These are phyloP conservation scores for Pleurostoma richardsiae DNA, from an alignment of 2,329 filamentous ascomycete genomes.

Conservation along the genomic window DNA sequence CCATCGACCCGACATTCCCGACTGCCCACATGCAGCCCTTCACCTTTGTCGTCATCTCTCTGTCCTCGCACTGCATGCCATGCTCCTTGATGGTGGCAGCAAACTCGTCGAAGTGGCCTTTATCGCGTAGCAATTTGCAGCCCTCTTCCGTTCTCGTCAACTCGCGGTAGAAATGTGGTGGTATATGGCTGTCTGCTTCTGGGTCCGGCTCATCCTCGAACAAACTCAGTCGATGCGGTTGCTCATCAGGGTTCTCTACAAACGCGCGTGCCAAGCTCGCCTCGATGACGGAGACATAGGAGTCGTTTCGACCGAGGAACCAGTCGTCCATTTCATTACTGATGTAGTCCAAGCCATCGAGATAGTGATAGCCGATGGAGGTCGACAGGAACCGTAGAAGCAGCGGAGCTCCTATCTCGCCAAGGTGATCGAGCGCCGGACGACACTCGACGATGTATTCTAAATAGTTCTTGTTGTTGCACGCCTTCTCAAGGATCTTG, in stretches of 20 bases:
- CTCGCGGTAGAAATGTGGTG: slow-evolving; percentile 97
- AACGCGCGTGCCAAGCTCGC: slow-evolving; percentile 90
- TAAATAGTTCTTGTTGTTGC: slow-evolving; percentile 83
- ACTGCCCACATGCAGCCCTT: slow-evolving; percentile 98
- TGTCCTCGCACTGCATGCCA: slow-evolving; percentile 77
- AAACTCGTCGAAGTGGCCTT: slow-evolving; percentile 96
- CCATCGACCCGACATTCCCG: slow-evolving; percentile 97
- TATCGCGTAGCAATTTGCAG: slow-evolving; percentile 82
- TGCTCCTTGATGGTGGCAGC: slow-evolving; percentile 82
- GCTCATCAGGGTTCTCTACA: slow-evolving; percentile 56
- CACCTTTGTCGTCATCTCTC: slow-evolving; percentile 83
- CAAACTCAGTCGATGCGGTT: slow-evolving; percentile 50
- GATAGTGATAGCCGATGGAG: slow-evolving; percentile 94
- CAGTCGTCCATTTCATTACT: slow-evolving; percentile 99
- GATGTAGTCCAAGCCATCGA: slow-evolving; percentile 96
- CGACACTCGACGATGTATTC: slow-evolving; percentile 97
- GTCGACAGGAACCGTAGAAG: slow-evolving; percentile 90
- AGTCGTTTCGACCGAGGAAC: slow-evolving; percentile 95
- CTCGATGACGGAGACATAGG: slow-evolving; percentile 91
- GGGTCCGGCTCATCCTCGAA: slow-evolving; percentile 52
- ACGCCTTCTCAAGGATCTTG: slow-evolving; percentile 95
- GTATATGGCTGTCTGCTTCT: slow-evolving; percentile 62
- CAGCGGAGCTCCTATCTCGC: slow-evolving; percentile 91
- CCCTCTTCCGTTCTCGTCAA: slow-evolving; percentile 89
- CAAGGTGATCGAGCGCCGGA: slow-evolving; percentile 88